A percentile compares a stretch with the other conserved stretches of the same genome.
phyloP scores from a whole-genome alignment of 108 stramenopile genomes.

The Skeletonema marinoi region DNA sequence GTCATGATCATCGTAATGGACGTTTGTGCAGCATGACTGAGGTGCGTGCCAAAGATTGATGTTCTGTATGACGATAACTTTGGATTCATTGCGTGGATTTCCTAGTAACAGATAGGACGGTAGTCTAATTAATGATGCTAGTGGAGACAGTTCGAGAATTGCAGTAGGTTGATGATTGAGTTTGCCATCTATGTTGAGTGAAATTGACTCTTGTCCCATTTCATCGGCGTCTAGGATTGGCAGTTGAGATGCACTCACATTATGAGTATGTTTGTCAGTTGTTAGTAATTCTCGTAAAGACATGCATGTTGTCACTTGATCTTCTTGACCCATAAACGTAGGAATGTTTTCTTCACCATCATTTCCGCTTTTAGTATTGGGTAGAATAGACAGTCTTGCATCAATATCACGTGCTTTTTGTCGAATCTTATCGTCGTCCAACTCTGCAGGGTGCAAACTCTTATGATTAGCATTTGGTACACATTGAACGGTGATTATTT shows the following conservation, averaged over 20 bases:
- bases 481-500: constrained; percentile 33
- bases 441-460: not conserved
- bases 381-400: constrained; percentile 14
- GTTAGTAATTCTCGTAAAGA: constrained; percentile 24
- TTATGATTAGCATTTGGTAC: not conserved
- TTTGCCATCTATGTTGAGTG: constrained; percentile 23
- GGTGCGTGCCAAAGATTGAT: constrained; percentile 52
- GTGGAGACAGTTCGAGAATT: constrained; percentile 6
- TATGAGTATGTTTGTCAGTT: not conserved
- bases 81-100: constrained; percentile 5
- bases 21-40: constrained; percentile 44
- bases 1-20: constrained; percentile 47
- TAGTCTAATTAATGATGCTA: constrained; percentile 20
- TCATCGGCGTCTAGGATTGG: constrained; percentile 15
- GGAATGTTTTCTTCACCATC: constrained; percentile 2
- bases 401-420: not conserved
- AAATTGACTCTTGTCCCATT: not conserved
- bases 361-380: constrained; percentile 1
- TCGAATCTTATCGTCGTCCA: not conserved
- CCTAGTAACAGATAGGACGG: constrained; percentile 38
- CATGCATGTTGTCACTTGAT: constrained; percentile 45
- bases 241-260: constrained; percentile 34
- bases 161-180: constrained; percentile 1
- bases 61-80: constrained; percentile 21
- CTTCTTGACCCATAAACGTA: constrained; percentile 49